These are phyloP conservation scores for Moesziomyces sp. DNA, from an alignment of 1,284 basidiomycete genomes.

Conservation along the genomic window DNA sequence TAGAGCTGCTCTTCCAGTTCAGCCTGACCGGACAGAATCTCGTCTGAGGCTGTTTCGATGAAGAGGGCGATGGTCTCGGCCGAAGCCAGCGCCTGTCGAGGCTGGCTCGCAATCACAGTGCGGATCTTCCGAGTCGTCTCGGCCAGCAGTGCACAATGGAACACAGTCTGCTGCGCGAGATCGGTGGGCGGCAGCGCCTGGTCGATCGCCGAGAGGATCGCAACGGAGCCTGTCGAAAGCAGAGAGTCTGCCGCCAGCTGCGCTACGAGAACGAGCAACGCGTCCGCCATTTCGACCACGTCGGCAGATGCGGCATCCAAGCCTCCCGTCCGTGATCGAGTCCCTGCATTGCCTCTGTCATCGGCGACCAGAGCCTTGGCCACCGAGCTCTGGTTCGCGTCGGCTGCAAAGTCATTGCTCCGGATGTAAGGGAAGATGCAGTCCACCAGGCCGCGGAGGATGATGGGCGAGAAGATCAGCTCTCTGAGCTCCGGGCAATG, in stretches of 20 bases:
- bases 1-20: constrained; percentile 34
- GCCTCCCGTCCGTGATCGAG: not conserved
- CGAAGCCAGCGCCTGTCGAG: constrained; percentile 6
- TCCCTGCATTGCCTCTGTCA: not conserved
- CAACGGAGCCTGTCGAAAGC: constrained; percentile 38
- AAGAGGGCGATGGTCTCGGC: constrained; percentile 30
- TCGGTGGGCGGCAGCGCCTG: constrained; percentile 46
- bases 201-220: constrained; percentile 37
- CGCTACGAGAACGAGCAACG: constrained; percentile 41
- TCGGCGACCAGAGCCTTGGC: not conserved
- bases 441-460: constrained; percentile 53
- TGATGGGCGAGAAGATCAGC: constrained; percentile 57
- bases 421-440: constrained; percentile 41
- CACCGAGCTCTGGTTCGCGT: not conserved
- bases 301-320: not conserved
- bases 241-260: constrained; percentile 38
- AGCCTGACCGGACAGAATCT: constrained; percentile 23
- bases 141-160: constrained; percentile 29
- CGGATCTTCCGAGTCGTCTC: constrained; percentile 16
- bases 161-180: constrained; percentile 33
- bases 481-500: constrained; percentile 32
- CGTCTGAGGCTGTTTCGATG: constrained; percentile 47
- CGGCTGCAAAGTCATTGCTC: too few relatives aligned
- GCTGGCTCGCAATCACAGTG: constrained; percentile 4
- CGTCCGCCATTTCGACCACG: constrained; percentile 12